Evolutionary conservation across 2,329 filamentous ascomycete species (phyloP), one percentile per base, ranked within the genome.

Genomic region (Botrytis galanthina): DNA sequence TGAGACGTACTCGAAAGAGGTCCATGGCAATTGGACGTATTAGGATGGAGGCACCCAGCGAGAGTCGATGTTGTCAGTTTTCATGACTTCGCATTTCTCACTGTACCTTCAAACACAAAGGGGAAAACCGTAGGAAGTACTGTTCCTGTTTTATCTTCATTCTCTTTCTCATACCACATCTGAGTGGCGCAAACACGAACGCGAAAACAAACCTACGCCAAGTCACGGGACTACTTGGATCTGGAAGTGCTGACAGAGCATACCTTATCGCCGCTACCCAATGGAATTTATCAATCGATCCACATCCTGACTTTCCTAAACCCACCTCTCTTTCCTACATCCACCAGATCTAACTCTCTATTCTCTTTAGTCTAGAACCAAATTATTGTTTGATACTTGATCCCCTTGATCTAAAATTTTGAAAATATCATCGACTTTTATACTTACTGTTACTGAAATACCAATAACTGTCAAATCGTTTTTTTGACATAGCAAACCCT

Each of bases 1-100:
- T 98, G 80, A 99, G 86, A 79, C 95, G 92, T 81, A 99, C 90
- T 78, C 93, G 92, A 84, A 99, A 98, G 78, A 89, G 86, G 80
- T 94, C 91, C 91, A 90, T 90, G 35, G 16, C 67, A 48, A 59
- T 37, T 59, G 51, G 67, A 60, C 51, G 54, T 72, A 22, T 72
- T 60, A 68, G 62, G 63, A 66, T 32, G 70, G 48, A 59, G 46
- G 48, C 29, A 60, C 29, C 70, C 37, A 37, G 62, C 42, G 35
- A 51, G 14, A 72, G 51, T 57, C 39, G 20, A 44, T n/a, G 35
- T 35, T n/a, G 35, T 60, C 48, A 48, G 32, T 44, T 69, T 72
- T 72, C 63, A 68, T 72, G 22, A n/a, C 63, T 26, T 61, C 51
- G 18, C 32, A n/a, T 51, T 60, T 32, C 48, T 67, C 22, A 29